Evolutionary conservation across 139 green algal species (phyloP), one percentile per base, ranked within the genome.

Genomic region (Astrephomene gubernaculifera): DNA sequence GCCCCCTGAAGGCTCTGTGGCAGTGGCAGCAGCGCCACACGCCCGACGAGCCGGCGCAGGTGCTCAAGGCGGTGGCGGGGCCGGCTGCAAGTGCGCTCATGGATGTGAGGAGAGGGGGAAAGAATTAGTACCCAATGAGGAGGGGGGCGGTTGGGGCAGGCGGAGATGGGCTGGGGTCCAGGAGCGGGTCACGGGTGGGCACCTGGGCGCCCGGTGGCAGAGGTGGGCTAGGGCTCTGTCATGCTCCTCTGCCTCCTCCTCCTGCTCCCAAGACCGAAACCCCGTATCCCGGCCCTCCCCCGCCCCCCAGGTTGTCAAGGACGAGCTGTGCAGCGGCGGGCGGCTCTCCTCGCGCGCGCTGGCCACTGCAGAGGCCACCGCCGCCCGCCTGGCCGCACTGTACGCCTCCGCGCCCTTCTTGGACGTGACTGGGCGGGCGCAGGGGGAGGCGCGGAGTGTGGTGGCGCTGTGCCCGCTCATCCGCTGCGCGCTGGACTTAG

Each of bases 1-100:
- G n/a, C n/a, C n/a, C n/a, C n/a, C n/a, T n/a, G n/a, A n/a, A 83
- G 76, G 60, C 76, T 29, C 76, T 83, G 39, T 83, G 76, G 76
- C 76, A 63, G 41, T 83, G 76, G 76, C 76, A 83, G 61, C 60
- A 72, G 25, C 39, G 33, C 3, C 76, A 83, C 76, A 83, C 76
- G 14, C 76, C 60, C 2, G 22, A 83, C 31, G 52, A 43, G 17
- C 76, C 76, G 29, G 76, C 39, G 39, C 19, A 73, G 39, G 41
- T 69, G 39, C 76, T 83, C 38, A 83, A 83, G 76, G 76, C 60
- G 21, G 60, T 83, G 41, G 76, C 76, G 60, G 60, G 76, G 31
- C 76, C 60, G 4, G 76, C 76, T 17, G 76, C 76, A 1, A 83
- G 60, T 2, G 76, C 60, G 14, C 76, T 83, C 10, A 63, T 83